Percentiles rank a stretch among this genome's conserved stretches.
These are phyloP conservation scores for Datisca glomerata DNA, from an alignment of 306 rosid genomes.

Conservation along the genomic window DNA sequence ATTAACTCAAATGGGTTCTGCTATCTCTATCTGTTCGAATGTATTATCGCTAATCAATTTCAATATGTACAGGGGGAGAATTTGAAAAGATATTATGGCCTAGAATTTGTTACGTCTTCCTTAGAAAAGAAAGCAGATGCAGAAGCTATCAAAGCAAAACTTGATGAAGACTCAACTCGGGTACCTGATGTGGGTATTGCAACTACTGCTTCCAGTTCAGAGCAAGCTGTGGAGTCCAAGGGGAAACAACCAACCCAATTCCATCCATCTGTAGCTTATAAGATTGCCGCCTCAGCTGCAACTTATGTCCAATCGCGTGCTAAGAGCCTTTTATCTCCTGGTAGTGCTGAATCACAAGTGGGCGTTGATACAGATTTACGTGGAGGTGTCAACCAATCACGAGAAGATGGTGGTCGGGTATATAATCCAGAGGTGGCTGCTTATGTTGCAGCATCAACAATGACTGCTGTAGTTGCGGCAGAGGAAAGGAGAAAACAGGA, in stretches of 20 bases:
- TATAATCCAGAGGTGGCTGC: constrained; percentile 75
- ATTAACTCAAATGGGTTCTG: too few species aligned
- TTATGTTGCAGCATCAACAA: constrained; percentile 73
- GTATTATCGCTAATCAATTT: too few species aligned
- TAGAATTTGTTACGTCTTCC: constrained; percentile 67
- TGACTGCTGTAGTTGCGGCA: constrained; percentile 84
- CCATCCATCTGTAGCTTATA: constrained; percentile 44
- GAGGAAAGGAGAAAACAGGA: constrained; percentile 72
- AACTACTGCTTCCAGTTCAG: constrained; percentile 17
- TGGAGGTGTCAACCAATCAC: constrained; percentile 9
- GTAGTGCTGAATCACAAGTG: constrained; percentile 24
- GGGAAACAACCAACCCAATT: constrained; percentile 30
- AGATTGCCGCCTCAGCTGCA: constrained; percentile 85
- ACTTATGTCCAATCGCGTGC: constrained; percentile 54
- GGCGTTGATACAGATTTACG: constrained; percentile 13
- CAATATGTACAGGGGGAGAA: constrained; percentile 59
- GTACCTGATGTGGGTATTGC: constrained; percentile 23
- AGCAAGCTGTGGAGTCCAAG: constrained; percentile 15
- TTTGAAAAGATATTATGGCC: constrained; percentile 45
- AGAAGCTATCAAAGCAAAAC: constrained; percentile 28
- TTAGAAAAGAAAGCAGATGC: constrained; percentile 55
- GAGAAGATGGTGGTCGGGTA: constrained; percentile 25
- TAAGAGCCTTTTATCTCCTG: constrained; percentile 30
- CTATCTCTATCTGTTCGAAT: too few species aligned
- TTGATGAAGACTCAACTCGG: constrained; percentile 31